Percentiles rank a stretch among this genome's conserved stretches.
Evolutionary conservation across 1,284 basidiomycete genomes (phyloP).

Genomic region (Ustilago curta): DNA sequence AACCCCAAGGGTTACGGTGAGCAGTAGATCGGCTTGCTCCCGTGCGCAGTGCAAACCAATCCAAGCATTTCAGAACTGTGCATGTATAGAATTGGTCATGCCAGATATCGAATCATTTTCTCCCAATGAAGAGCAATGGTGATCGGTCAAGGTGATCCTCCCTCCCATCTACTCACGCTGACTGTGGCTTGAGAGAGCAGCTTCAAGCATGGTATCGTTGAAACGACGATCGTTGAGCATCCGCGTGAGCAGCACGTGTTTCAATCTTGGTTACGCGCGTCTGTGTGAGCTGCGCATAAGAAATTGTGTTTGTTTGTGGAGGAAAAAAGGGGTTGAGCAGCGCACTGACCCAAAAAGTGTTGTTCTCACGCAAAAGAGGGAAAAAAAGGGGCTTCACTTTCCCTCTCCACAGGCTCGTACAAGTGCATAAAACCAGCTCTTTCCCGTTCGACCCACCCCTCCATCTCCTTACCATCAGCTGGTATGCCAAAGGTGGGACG

Average conservation of each 20-base stretch:
- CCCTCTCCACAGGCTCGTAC: background rate
- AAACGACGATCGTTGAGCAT: no score
- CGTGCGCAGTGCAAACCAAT: background rate
- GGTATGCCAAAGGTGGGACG: background rate
- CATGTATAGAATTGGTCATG: background rate
- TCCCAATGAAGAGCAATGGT: no score
- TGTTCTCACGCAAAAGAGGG: background rate
- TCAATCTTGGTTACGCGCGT: constrained; percentile 4
- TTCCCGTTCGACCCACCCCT: no score
- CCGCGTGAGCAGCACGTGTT: constrained; percentile 13
- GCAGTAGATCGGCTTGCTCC: constrained; percentile 18
- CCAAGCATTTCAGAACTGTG: background rate
- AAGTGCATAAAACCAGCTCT: no score
- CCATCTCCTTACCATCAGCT: background rate
- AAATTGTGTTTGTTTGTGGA: constrained; percentile 26
- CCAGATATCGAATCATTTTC: no score
- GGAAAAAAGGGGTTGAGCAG: constrained; percentile 12
- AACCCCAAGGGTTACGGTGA: constrained; percentile 70
- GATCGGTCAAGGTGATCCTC: no score
- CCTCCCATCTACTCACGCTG: no score
- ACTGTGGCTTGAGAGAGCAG: no score
- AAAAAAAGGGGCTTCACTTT: constrained; percentile 13
- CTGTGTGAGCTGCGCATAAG: background rate
- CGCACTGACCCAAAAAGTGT: constrained; percentile 10
- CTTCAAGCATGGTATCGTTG: no score